Percentiles rank a stretch among this genome's conserved stretches.
Conservation (phyloP, 2,329 filamentous ascomycete species). For the Alternaria sp. region DNA sequence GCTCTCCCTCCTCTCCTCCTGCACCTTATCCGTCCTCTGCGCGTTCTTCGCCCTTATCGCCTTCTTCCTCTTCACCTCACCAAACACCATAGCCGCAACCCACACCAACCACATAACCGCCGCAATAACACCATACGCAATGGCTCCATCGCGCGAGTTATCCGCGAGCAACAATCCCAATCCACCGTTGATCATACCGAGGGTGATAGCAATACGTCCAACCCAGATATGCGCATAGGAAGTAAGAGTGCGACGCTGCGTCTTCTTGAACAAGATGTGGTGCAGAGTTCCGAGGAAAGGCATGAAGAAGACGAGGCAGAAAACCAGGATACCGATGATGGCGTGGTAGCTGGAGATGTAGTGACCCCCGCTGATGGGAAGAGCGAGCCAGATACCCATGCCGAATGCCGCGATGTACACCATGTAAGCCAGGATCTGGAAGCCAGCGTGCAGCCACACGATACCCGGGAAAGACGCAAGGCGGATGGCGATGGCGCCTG, state of each 20-base stretch:
- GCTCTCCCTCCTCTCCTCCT: not conserved
- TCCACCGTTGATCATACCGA: constrained; percentile 65
- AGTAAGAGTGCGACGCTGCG: constrained; percentile 53
- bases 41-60: not conserved
- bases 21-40: not conserved
- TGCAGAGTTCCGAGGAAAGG: constrained; percentile 60
- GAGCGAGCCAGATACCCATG: constrained; percentile 50
- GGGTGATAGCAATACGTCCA: constrained; percentile 56
- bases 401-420: constrained; percentile 58
- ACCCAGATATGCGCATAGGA: constrained; percentile 62
- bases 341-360: constrained; percentile 56
- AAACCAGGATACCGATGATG: constrained; percentile 61
- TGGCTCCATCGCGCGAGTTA: constrained; percentile 41
- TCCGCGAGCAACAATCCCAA: constrained; percentile 58
- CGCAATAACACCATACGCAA: constrained; percentile 59
- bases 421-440: constrained; percentile 58
- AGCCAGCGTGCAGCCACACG: constrained; percentile 52
- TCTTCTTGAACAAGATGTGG: constrained; percentile 58
- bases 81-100: constrained; percentile 38
- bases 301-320: constrained; percentile 61
- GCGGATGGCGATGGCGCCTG: constrained; percentile 53
- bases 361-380: not conserved
- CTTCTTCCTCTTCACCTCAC: constrained; percentile 33
- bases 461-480: constrained; percentile 52
- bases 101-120: constrained; percentile 52